Conservation (phyloP, 192 early-diverging fungal species). For the Coemansia sp. region DNA sequence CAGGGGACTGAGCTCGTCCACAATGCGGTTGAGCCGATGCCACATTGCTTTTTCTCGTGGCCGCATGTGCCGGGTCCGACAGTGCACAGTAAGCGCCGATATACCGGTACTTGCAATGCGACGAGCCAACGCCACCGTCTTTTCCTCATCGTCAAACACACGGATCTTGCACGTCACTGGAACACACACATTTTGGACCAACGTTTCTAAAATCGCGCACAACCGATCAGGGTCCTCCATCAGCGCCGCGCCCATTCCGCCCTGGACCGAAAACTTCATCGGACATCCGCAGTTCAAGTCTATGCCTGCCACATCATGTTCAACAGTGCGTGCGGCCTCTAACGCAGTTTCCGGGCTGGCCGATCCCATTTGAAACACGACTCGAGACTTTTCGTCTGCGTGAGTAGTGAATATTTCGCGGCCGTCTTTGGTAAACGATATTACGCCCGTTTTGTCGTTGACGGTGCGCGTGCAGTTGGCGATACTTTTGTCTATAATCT, state of each 20-base stretch:
- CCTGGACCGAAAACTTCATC: constrained; percentile 89
- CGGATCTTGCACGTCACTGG: constrained; percentile 91
- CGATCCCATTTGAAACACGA: constrained; percentile 95
- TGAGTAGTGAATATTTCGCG: constrained; percentile 72
- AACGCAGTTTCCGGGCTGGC: constrained; percentile 83
- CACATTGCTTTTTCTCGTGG: constrained; percentile 81
- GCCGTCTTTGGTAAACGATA: constrained; percentile 72
- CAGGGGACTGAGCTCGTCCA: constrained; percentile 66
- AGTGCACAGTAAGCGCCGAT: constrained; percentile 85
- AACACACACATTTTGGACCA: constrained; percentile 71
- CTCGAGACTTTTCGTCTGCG: constrained; percentile 66
- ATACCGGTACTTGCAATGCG: constrained; percentile 85
- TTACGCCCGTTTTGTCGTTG: constrained; percentile 70
- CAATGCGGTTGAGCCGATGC: constrained; percentile 75
- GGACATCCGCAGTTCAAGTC: constrained; percentile 99
- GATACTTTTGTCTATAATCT: constrained; percentile 87
- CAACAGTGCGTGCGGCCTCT: constrained; percentile 80
- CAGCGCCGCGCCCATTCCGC: constrained; percentile 92
- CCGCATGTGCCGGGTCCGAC: constrained; percentile 74
- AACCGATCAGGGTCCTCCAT: constrained; percentile 81
- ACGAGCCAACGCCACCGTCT: constrained; percentile 78
- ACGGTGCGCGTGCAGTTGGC: constrained; percentile 69
- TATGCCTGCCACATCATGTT: constrained; percentile 84
- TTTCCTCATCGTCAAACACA: constrained; percentile 69
- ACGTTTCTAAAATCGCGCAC: constrained; percentile 67